A percentile compares a stretch with the other conserved stretches of the same genome.
phyloP scores from a whole-genome alignment of 257 asterid species.

The Verbena officinalis region DNA sequence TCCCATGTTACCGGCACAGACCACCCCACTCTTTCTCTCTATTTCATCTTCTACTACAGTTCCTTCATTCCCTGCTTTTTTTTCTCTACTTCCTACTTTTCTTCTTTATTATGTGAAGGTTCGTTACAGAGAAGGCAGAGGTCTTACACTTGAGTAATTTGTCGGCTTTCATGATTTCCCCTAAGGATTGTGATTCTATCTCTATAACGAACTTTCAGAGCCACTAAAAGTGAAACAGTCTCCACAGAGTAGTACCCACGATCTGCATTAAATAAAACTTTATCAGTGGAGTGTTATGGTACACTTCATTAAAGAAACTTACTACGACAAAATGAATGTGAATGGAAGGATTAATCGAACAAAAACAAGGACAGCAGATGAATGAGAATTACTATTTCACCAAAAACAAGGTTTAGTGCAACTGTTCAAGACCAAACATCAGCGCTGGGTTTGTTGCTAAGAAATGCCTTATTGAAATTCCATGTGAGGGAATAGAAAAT shows the following conservation, averaged over 20 bases:
- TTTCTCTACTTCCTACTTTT: neutral
- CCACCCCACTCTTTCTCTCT: neutral
- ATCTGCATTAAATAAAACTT: constrained; percentile 60
- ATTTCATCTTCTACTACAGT: neutral
- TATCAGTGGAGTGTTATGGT: constrained; percentile 26
- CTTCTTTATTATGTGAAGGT: neutral
- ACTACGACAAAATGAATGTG: neutral
- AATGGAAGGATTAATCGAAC: constrained; percentile 13
- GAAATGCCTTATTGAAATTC: constrained; percentile 7
- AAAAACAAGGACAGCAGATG: neutral
- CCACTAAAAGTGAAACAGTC: constrained; percentile 94
- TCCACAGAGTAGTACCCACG: constrained; percentile 99
- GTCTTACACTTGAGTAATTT: constrained; percentile 98
- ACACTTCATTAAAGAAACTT: constrained; percentile 5
- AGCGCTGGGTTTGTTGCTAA: neutral
- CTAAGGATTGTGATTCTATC: constrained; percentile 96
- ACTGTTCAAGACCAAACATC: neutral
- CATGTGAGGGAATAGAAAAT: neutral
- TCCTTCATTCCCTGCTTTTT: neutral
- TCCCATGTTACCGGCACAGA: neutral
- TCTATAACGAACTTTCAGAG: constrained; percentile 95
- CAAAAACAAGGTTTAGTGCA: neutral
- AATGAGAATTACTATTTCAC: constrained; percentile 17
- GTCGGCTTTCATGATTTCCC: constrained; percentile 98
- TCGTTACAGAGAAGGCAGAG: constrained; percentile 35